Conservation (phyloP, 2,329 filamentous ascomycete genomes). For the Penicillium sp. region DNA sequence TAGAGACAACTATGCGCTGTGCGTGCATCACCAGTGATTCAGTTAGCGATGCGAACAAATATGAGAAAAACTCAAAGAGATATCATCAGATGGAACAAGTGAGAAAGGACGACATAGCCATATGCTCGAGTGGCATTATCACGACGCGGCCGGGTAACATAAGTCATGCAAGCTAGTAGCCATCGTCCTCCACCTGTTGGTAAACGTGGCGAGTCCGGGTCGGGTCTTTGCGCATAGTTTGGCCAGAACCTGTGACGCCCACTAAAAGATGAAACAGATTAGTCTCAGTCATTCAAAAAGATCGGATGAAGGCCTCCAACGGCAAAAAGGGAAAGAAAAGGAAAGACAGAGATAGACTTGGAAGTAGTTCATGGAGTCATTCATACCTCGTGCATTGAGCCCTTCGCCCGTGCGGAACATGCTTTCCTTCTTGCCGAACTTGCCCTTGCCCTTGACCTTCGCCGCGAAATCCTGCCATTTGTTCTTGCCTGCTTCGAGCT, state of each 20-base stretch:
- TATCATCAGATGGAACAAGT: conserved; percentile 13
- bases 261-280: conserved; percentile 53
- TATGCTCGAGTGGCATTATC: conserved; percentile 7
- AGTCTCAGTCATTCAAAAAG: conserved; percentile 15
- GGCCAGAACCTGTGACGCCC: conserved; percentile 91
- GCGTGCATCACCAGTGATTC: conserved; percentile 27
- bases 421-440: conserved; percentile 77
- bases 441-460: conserved; percentile 68
- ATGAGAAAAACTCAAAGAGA: conserved; percentile 12
- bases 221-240: conserved; percentile 90
- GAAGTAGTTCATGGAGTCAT: background rate
- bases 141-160: background rate
- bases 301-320: background rate
- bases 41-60: conserved; percentile 29
- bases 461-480: conserved; percentile 93
- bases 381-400: conserved; percentile 74
- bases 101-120: conserved; percentile 14
- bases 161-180: conserved; percentile 31
- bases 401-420: conserved; percentile 95
- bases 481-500: conserved; percentile 82
- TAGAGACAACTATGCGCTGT: conserved; percentile 20
- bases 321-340: background rate
- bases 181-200: conserved; percentile 69
- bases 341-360: no score
- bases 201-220: conserved; percentile 80